These are phyloP conservation scores for Cyathus striatus DNA, from an alignment of 768 basidiomycete species.

Conservation along the genomic window DNA sequence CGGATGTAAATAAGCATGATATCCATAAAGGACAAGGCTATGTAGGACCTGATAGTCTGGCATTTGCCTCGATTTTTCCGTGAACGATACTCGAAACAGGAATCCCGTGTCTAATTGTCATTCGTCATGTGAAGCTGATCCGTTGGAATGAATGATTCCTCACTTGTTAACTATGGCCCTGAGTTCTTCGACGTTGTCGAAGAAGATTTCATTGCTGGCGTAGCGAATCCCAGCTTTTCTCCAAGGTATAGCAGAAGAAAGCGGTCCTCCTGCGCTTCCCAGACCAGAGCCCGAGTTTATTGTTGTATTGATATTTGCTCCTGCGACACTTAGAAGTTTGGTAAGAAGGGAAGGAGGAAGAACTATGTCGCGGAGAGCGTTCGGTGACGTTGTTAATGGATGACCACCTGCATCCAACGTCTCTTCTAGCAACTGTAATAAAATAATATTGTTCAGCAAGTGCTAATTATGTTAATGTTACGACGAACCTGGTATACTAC, in stretches of 20 bases:
- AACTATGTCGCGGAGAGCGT: conserved; percentile 89
- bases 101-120: conserved; percentile 52
- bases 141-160: conserved; percentile 11
- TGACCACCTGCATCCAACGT: conserved; percentile 92
- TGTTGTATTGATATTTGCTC: conserved; percentile 43
- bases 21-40: not conserved
- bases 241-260: conserved; percentile 93
- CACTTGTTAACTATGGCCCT: conserved; percentile 77
- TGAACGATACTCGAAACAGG: conserved; percentile 62
- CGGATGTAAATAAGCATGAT: not conserved
- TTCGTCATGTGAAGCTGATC: conserved; percentile 2
- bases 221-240: conserved; percentile 79
- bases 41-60: conserved; percentile 63
- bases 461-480: no score
- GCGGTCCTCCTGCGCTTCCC: conserved; percentile 42
- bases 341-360: conserved; percentile 84
- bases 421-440: conserved; percentile 79
- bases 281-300: conserved; percentile 40
- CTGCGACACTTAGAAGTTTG: conserved; percentile 55
- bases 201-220: conserved; percentile 87
- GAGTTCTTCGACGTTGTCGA: conserved; percentile 84
- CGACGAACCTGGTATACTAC: conserved; percentile 82
- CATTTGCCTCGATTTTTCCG: conserved; percentile 76
- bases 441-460: conserved; percentile 1
- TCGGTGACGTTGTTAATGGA: conserved; percentile 86